Conservation (phyloP, 2,329 filamentous ascomycete species). For the Chaetomium olivaceum region DNA sequence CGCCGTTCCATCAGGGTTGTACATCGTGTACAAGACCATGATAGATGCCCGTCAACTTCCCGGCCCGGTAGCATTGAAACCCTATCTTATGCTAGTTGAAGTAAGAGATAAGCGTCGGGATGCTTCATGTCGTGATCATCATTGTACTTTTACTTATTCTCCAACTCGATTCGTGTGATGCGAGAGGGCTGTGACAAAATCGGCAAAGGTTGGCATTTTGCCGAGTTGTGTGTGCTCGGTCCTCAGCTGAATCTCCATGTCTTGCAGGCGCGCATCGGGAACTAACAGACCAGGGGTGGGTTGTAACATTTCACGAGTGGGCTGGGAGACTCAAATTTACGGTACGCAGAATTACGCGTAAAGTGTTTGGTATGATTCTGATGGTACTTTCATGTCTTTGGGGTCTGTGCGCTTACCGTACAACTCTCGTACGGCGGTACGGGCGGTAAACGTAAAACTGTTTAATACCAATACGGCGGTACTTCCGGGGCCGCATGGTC, state of each 20-base stretch:
- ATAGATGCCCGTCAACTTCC: neutral
- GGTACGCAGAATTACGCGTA: conserved; percentile 6
- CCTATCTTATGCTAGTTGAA: too few relatives aligned
- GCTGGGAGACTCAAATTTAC: neutral
- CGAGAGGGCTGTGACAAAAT: neutral
- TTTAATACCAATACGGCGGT: neutral
- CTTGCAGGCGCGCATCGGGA: neutral
- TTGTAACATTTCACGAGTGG: neutral
- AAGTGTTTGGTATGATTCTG: neutral
- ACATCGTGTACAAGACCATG: neutral
- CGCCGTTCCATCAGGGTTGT: neutral
- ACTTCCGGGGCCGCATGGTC: neutral
- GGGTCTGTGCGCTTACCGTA: neutral
- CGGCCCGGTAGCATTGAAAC: too few relatives aligned
- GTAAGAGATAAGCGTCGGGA: too few relatives aligned
- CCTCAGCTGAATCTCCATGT: neutral
- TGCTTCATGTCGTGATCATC: neutral
- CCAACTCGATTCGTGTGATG: neutral
- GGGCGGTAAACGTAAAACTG: neutral
- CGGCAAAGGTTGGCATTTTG: neutral
- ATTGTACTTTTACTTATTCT: neutral
- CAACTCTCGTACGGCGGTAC: neutral
- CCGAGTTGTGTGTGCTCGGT: neutral
- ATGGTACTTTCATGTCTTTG: neutral
- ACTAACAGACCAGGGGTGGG: conserved; percentile 8